These are phyloP conservation scores for Penicillium sclerotigenum DNA, from an alignment of 2,329 filamentous ascomycete genomes.

Conservation along the genomic window DNA sequence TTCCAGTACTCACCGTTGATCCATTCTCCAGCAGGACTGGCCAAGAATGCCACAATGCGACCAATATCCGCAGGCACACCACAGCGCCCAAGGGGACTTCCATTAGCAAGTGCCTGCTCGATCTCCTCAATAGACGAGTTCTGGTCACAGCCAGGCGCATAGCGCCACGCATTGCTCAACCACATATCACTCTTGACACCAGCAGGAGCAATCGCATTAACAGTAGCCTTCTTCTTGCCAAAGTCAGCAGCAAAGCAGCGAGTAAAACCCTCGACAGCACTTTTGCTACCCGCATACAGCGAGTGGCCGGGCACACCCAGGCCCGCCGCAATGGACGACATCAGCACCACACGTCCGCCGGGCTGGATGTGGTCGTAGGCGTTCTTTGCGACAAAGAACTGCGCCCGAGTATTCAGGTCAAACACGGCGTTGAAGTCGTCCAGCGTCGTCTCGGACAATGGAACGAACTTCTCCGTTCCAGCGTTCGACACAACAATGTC, in stretches of 20 bases:
- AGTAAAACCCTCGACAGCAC: conserved; percentile 72
- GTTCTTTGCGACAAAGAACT: conserved; percentile 63
- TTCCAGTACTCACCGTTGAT: conserved; percentile 55
- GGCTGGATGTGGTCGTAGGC: conserved; percentile 68
- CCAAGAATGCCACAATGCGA: conserved; percentile 55
- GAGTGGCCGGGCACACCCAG: conserved; percentile 68
- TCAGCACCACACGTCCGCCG: conserved; percentile 71
- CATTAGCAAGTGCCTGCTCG: conserved; percentile 53
- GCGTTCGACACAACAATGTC: conserved; percentile 52
- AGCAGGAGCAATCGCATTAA: conserved; percentile 28
- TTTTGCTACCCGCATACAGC: conserved; percentile 73
- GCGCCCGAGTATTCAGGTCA: conserved; percentile 60
- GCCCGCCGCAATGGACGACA: conserved; percentile 66
- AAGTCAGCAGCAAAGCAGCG: conserved; percentile 70
- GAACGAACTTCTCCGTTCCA: conserved; percentile 43
- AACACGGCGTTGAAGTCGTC: conserved; percentile 53
- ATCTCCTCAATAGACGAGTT: conserved; percentile 50
- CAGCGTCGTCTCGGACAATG: conserved; percentile 22
- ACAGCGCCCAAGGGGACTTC: conserved; percentile 59
- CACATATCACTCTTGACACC: conserved; percentile 62
- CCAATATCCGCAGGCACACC: conserved; percentile 59
- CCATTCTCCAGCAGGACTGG: conserved; percentile 61
- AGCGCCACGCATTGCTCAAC: conserved; percentile 65
- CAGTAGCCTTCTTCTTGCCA: conserved; percentile 52
- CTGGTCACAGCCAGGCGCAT: conserved; percentile 52